Percentiles rank a stretch among this genome's conserved stretches.
These are phyloP conservation scores for Bolboschoenoplectus hybrid DNA, from an alignment of 202 grass and related monocot genomes.

Conservation along the genomic window DNA sequence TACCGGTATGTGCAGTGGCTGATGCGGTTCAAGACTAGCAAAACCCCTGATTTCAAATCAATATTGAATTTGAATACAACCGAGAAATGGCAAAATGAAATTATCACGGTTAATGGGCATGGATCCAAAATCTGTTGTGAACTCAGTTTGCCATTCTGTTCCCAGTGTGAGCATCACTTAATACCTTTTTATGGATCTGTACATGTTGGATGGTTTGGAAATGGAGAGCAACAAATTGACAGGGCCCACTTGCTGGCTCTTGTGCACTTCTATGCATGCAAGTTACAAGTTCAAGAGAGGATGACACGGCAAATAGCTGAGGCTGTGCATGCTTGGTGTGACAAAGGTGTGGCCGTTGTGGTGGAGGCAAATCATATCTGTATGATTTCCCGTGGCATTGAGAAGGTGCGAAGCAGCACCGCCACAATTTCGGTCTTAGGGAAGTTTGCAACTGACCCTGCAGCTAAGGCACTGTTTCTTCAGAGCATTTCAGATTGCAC, in stretches of 20 bases:
- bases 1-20: slow-evolving; percentile 86
- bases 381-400: slow-evolving; percentile 93
- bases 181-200: slow-evolving; percentile 89
- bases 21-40: slow-evolving; percentile 74
- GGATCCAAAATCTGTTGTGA: slow-evolving; percentile 49
- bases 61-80: slow-evolving; percentile 25
- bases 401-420: slow-evolving; percentile 88
- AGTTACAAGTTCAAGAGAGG: slow-evolving; percentile 97
- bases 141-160: slow-evolving; percentile 78
- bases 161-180: slow-evolving; percentile 93
- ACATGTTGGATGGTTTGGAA: slow-evolving; percentile 65
- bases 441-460: slow-evolving; percentile 61
- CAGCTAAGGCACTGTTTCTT: slow-evolving; percentile 61
- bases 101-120: slow-evolving; percentile 35
- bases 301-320: slow-evolving; percentile 97
- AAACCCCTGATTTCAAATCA: slow-evolving; percentile 39
- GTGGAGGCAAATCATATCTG: slow-evolving; percentile 90
- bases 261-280: slow-evolving; percentile 84
- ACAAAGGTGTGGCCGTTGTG: slow-evolving; percentile 67
- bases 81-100: neutral
- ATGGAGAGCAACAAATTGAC: slow-evolving; percentile 45
- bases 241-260: slow-evolving; percentile 62
- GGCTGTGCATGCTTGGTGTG: slow-evolving; percentile 57
- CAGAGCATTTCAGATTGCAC: slow-evolving; percentile 51
- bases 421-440: slow-evolving; percentile 92